Percentiles rank a stretch among this genome's conserved stretches.
phyloP scores from a whole-genome alignment of 352 stramenopile genomes.

The Globisporangium takayamanum region DNA sequence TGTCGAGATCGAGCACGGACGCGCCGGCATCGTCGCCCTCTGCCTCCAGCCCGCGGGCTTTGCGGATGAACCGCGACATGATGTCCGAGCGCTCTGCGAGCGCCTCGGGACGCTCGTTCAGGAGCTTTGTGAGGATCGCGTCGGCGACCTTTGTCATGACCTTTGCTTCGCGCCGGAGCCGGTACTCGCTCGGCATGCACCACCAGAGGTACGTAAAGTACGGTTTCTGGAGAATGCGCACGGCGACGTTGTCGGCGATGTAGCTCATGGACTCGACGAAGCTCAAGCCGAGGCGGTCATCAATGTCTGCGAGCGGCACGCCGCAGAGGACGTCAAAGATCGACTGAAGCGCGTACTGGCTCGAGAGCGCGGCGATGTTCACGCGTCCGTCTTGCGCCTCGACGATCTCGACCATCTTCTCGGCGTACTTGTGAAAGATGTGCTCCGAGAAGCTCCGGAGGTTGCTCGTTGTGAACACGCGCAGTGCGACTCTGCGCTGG shows the following conservation, averaged over 20 bases:
- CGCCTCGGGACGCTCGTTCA: constrained; percentile 23
- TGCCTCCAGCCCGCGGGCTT: constrained; percentile 20
- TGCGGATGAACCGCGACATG: constrained; percentile 48
- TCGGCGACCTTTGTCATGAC: constrained; percentile 31
- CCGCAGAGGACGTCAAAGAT: constrained; percentile 60
- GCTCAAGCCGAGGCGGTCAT: constrained; percentile 15
- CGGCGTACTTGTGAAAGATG: constrained; percentile 40
- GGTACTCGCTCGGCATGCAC: constrained; percentile 55
- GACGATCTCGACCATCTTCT: constrained; percentile 15
- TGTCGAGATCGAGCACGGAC: constrained; percentile 17
- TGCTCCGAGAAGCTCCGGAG: constrained; percentile 40
- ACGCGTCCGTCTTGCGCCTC: constrained; percentile 7
- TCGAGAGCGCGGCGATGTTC: constrained; percentile 41
- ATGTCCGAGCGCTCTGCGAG: constrained; percentile 35
- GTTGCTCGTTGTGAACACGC: constrained; percentile 77
- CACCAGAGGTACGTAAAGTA: constrained; percentile 55
- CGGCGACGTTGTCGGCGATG: constrained; percentile 35
- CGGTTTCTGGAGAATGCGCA: constrained; percentile 45
- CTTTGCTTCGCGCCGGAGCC: constrained; percentile 16
- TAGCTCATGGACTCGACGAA: constrained; percentile 44
- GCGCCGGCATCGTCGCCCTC: background rate
- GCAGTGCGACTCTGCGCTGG: constrained; percentile 75
- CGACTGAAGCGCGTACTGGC: constrained; percentile 39
- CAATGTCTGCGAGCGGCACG: constrained; percentile 24
- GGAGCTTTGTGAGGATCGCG: constrained; percentile 24